Evolutionary conservation across 805 yeast genomes (phyloP).

Genomic region (Priceomyces fermenticarens): DNA sequence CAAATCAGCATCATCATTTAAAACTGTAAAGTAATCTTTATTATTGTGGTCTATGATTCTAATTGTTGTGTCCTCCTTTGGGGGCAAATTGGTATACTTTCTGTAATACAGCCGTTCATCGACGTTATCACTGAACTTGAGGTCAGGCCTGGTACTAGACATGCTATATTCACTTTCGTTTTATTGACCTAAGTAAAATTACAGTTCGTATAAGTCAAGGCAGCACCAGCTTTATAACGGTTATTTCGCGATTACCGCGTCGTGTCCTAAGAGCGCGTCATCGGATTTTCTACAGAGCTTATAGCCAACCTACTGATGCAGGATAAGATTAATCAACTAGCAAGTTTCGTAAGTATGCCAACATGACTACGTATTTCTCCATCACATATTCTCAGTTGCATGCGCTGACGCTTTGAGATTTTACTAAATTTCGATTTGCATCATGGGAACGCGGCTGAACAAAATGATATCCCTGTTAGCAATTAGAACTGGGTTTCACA

Average conservation of each 20-base stretch:
- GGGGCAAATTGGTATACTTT: conserved; percentile 47
- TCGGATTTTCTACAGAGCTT: too few species aligned
- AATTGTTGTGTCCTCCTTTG: conserved; percentile 46
- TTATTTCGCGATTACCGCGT: not conserved
- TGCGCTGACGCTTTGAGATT: too few species aligned
- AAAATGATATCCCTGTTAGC: too few species aligned
- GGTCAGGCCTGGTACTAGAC: conserved; percentile 42
- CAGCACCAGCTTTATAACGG: not conserved
- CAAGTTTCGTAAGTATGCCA: too few species aligned
- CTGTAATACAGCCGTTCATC: conserved; percentile 43
- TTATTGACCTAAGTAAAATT: not conserved
- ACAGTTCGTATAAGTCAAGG: not conserved
- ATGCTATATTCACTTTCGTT: conserved; percentile 10
- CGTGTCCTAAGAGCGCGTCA: too few species aligned
- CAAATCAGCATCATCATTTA: conserved; percentile 71
- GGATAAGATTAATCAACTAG: too few species aligned
- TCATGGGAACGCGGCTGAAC: too few species aligned
- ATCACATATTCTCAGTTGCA: too few species aligned
- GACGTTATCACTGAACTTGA: conserved; percentile 37
- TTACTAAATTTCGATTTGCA: too few species aligned
- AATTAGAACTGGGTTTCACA: too few species aligned
- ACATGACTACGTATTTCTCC: too few species aligned
- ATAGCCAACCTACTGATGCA: too few species aligned
- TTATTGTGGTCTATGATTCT: conserved; percentile 70
- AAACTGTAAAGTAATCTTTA: conserved; percentile 74